Evolutionary conservation across 495 filamentous ascomycete species (phyloP).

Genomic region (Lindgomyces ingoldianus): DNA sequence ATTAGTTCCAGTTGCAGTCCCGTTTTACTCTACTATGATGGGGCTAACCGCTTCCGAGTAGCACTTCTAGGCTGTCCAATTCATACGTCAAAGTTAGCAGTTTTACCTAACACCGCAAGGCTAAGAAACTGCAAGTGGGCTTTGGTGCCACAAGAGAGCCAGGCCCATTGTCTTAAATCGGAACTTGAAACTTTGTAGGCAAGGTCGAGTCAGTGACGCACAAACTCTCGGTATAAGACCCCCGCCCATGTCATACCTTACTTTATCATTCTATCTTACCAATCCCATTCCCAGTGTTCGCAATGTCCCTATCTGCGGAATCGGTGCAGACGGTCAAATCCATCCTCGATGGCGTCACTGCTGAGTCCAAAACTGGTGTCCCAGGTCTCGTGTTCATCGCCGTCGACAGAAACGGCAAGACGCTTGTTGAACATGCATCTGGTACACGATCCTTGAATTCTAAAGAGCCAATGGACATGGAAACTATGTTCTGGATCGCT

Average conservation of each 20-base stretch:
- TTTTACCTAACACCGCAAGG: no score
- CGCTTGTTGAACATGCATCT: conserved; percentile 50
- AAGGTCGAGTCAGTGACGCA: no score
- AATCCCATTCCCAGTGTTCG: neutral
- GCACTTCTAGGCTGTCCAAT: no score
- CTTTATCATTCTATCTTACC: neutral
- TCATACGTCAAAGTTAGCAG: no score
- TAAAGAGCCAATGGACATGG: conserved; percentile 50
- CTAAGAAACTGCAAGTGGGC: no score
- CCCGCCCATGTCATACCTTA: neutral
- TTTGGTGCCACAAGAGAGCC: no score
- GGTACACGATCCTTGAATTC: conserved; percentile 46
- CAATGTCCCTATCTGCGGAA: conserved; percentile 28
- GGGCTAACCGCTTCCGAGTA: no score
- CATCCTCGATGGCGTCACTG: conserved; percentile 24
- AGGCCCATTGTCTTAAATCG: no score
- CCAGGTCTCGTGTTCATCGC: conserved; percentile 50
- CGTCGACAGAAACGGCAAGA: conserved; percentile 49
- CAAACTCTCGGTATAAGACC: no score
- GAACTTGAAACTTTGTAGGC: no score
- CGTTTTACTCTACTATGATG: no score
- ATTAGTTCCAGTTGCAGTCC: no score
- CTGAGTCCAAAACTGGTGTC: conserved; percentile 36
- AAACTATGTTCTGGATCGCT: conserved; percentile 58
- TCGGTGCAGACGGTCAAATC: conserved; percentile 18